Percentiles rank a stretch among this genome's conserved stretches.
Conservation (phyloP, 257 asterid species). For the Cynanchum wilfordii region DNA sequence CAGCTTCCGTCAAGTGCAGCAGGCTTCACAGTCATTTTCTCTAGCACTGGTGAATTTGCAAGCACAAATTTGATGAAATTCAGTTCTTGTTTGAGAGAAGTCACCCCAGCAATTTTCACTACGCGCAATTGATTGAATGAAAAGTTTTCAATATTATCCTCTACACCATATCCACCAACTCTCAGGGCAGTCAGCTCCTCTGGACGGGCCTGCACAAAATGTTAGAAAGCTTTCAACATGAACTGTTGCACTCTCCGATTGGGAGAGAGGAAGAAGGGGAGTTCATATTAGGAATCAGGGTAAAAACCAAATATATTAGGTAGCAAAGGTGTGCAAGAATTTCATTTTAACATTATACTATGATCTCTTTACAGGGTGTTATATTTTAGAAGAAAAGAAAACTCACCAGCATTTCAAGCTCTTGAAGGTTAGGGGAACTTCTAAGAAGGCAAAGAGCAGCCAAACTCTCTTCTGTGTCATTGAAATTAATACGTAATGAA, state of each 20-base stretch:
- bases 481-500: slow-evolving; percentile 69
- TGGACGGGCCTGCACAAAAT: slow-evolving; percentile 57
- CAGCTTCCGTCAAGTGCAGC: slow-evolving; percentile 52
- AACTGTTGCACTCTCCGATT: background rate
- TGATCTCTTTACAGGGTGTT: background rate
- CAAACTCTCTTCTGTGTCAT: slow-evolving; percentile 54
- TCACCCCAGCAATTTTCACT: slow-evolving; percentile 65
- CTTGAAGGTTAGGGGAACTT: slow-evolving; percentile 90
- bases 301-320: background rate
- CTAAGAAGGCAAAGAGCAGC: slow-evolving; percentile 85
- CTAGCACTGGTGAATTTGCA: slow-evolving; percentile 64
- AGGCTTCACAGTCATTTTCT: slow-evolving; percentile 78
- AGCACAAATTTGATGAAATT: slow-evolving; percentile 69
- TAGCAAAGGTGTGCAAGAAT: background rate
- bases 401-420: slow-evolving; percentile 87
- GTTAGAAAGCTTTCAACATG: background rate
- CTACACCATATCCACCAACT: slow-evolving; percentile 23
- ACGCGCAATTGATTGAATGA: slow-evolving; percentile 49
- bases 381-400: slow-evolving; percentile 11
- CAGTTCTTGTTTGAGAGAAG: slow-evolving; percentile 62
- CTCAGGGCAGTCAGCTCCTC: slow-evolving; percentile 45
- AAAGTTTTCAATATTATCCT: slow-evolving; percentile 32
- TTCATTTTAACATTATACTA: background rate
- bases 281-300: background rate
- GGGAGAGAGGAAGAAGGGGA: background rate